Evolutionary conservation across 164 flowering plant species (phyloP), one percentile per base, ranked within the genome.

Genomic region (Santalum album): DNA sequence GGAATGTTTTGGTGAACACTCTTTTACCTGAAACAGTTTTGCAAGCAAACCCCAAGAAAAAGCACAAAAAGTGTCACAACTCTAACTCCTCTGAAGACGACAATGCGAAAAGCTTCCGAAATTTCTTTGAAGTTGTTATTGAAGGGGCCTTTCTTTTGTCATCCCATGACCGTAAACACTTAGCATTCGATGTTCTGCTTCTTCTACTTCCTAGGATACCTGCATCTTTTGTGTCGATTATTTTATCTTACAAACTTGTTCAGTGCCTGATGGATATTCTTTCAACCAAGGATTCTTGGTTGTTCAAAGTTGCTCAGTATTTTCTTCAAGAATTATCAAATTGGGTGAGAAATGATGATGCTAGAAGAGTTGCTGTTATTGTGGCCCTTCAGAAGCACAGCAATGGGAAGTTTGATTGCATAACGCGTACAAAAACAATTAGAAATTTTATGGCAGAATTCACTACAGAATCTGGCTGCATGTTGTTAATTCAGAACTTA

Each of bases 81-180:
- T 57, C 44, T 59, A 70, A 73, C 62, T 81, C 90, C 26, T 69
- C 84, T 24, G 83, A 75, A 55, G 96, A 88, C 72, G 96, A 86
- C 40, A 54, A 72, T 35, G 69, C 55, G 1, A 78, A 70, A 54
- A 77, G 69, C 44, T 59, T 94, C 32, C 72, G 54, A 27, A 61
- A 45, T 69, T 94, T 94, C 53, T 72, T 66, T 55, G 96, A 87
- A 63, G 70, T 82, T 58, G 65, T 85, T 50, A 72, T 94, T 58
- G 99, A 94, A 67, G 92, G 83, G 66, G 73, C 86, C 21, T 92
- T 94, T 58, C 84, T 94, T 45, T 32, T 56, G 17, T 90, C 97
- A 51, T 94, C 99, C 52, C 99, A 94, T 77, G 97, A 90, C 55
- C 88, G 99, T 11, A 94, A 94, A 54, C 90, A 85, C 68, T 76